Base-by-base conservation (phyloP, 768 basidiomycete species). In the Naganishia onofrii region DNA sequence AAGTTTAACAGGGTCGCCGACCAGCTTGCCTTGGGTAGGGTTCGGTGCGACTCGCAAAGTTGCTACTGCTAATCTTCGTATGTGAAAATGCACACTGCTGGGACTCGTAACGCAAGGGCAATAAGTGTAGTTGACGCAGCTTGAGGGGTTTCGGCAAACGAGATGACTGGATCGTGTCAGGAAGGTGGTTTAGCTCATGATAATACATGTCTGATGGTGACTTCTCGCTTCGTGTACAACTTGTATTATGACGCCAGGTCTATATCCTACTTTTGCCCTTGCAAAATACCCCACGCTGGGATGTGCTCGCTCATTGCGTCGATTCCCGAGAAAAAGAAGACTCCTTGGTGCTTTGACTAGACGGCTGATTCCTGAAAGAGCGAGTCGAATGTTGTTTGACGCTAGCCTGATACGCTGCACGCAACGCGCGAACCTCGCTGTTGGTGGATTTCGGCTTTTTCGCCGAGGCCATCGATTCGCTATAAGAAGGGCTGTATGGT, bases 331-430 rank as follows among this genome's bases (percentile, higher is more conserved):
- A 51, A 26, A 23, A 51, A 13, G n/a, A 51, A 51, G 48, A 51
- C 48, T 51, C 48, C 21, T 21, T 51, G 8, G 42, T 58, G 57
- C 57, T 23, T 7, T 2, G 57, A 36, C 21, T 36, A 5, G 57
- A 38, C 26, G 23, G 15, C 21, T 63, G 23, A 44, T 63, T 34
- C 23, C 42, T 44, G 38, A 63, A 63, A 26, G 60, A 63, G 23
- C 34, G 38, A 6, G 60, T 29, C n/a, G 60, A 44, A 21, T 69
- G 55, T 32, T 36, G 68, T 57, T 52, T 60, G 26, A 69, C 15
- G 48, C 57, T 69, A n/a, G 56, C 54, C 38, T 38, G 55, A 38
- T 69, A 69, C 12, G 56, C 68, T 6, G 57, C 57, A 21, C 68
- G 55, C 13, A 69, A 26, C 12, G 68, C 53, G 26, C 56, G 68